phyloP scores from a whole-genome alignment of 140 eudicot genomes.

The Stevia rebaudiana region DNA sequence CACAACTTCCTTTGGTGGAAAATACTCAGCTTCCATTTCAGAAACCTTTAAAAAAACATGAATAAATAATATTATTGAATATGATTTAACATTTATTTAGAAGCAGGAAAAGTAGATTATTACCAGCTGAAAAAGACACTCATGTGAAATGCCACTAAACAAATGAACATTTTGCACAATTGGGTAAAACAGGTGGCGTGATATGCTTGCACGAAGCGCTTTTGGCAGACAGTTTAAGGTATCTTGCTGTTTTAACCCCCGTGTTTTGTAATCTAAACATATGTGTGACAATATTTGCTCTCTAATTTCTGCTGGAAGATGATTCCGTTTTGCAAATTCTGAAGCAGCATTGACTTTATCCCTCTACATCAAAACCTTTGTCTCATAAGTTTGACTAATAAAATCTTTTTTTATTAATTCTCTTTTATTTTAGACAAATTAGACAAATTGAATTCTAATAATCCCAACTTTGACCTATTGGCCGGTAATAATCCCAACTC shows the following conservation, averaged over 20 bases:
- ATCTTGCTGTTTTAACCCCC: slow-evolving; percentile 77
- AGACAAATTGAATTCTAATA: no score
- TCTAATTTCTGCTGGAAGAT: slow-evolving; percentile 55
- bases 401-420: no score
- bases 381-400: slow-evolving; percentile 13
- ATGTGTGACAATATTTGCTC: slow-evolving; percentile 83
- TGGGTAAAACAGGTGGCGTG: slow-evolving; percentile 69
- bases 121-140: slow-evolving; percentile 91
- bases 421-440: no score
- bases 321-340: slow-evolving; percentile 74
- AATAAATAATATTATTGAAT: not conserved
- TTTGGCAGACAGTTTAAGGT: slow-evolving; percentile 67
- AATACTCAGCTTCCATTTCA: slow-evolving; percentile 91
- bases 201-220: slow-evolving; percentile 86
- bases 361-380: slow-evolving; percentile 51
- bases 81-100: slow-evolving; percentile 6
- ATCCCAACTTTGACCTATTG: no score
- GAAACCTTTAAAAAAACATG: slow-evolving; percentile 51
- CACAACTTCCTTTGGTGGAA: slow-evolving; percentile 88
- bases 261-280: slow-evolving; percentile 78
- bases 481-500: no score
- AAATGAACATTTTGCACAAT: slow-evolving; percentile 68
- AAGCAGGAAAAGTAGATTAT: slow-evolving; percentile 11
- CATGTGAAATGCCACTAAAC: slow-evolving; percentile 72
- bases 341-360: slow-evolving; percentile 69